These are phyloP conservation scores for Jimgerdemannia lactiflua DNA, from an alignment of 192 early-diverging fungal genomes.

Conservation along the genomic window DNA sequence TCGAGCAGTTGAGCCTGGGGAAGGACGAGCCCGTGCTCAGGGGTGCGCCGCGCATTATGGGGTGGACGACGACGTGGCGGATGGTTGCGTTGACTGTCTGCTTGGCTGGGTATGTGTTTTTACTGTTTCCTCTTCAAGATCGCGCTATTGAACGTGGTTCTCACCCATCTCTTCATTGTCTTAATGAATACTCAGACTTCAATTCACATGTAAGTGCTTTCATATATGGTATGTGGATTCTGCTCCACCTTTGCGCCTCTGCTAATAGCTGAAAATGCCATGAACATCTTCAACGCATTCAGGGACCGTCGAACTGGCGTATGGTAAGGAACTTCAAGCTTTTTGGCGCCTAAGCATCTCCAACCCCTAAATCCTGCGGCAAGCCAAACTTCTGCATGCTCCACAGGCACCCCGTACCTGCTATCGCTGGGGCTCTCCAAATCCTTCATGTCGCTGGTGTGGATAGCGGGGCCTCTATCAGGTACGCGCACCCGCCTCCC, in stretches of 20 bases:
- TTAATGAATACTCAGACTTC: not conserved
- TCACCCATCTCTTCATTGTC: not conserved
- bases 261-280: not conserved
- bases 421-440: constrained; percentile 79
- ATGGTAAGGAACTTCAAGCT: not conserved
- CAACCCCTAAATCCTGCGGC: too few species aligned
- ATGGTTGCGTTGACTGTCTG: not conserved
- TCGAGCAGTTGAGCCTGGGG: not conserved
- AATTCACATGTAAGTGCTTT: not conserved
- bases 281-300: not conserved
- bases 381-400: not conserved
- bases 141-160: too few species aligned
- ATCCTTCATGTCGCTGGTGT: constrained; percentile 85
- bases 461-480: constrained; percentile 90
- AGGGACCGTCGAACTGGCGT: not conserved
- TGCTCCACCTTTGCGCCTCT: too few species aligned
- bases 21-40: not conserved
- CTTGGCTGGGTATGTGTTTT: not conserved
- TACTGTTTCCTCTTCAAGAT: too few species aligned
- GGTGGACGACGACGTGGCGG: not conserved
- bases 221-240: not conserved
- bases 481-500: constrained; percentile 31
- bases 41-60: not conserved
- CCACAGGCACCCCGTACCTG: constrained; percentile 78
- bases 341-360: not conserved